Percentiles rank a stretch among this genome's conserved stretches.
Evolutionary conservation across 2,329 filamentous ascomycete genomes (phyloP).

Genomic region (Cladophialophora yegresii): DNA sequence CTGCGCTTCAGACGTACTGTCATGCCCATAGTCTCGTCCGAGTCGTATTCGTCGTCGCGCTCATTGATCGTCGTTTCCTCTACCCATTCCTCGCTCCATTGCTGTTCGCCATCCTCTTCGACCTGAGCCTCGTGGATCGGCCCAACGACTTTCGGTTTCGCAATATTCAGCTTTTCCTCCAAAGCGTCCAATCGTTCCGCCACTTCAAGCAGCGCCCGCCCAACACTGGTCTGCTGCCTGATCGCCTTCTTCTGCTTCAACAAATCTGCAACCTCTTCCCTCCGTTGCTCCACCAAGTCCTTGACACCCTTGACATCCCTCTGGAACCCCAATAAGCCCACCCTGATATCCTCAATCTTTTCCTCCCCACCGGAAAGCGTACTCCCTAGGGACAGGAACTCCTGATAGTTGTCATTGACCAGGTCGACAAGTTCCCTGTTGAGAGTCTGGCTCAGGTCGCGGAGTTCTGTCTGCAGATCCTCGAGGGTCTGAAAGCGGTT

Average conservation of each 20-base stretch:
- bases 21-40: conserved; percentile 40
- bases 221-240: conserved; percentile 60
- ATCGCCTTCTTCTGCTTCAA: conserved; percentile 61
- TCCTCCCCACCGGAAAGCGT: conserved; percentile 87
- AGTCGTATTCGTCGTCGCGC: conserved; percentile 42
- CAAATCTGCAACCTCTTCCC: conserved; percentile 62
- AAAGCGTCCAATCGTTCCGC: conserved; percentile 58
- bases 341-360: conserved; percentile 82
- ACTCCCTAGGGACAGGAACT: conserved; percentile 80
- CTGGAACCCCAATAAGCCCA: conserved; percentile 81
- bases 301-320: conserved; percentile 77
- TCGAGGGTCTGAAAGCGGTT: conserved; percentile 95
- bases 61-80: conserved; percentile 41
- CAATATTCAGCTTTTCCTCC: conserved; percentile 70
- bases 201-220: conserved; percentile 52
- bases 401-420: conserved; percentile 92
- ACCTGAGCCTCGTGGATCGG: conserved; percentile 30
- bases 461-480: conserved; percentile 83
- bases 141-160: conserved; percentile 42
- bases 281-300: conserved; percentile 63
- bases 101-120: conserved; percentile 39
- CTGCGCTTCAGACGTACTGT: conserved; percentile 47
- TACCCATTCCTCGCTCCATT: conserved; percentile 42
- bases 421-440: conserved; percentile 87
- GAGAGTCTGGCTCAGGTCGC: conserved; percentile 75